Conservation (phyloP, 805 yeast species). For the Hanseniaspora pseudoguilliermondii region DNA sequence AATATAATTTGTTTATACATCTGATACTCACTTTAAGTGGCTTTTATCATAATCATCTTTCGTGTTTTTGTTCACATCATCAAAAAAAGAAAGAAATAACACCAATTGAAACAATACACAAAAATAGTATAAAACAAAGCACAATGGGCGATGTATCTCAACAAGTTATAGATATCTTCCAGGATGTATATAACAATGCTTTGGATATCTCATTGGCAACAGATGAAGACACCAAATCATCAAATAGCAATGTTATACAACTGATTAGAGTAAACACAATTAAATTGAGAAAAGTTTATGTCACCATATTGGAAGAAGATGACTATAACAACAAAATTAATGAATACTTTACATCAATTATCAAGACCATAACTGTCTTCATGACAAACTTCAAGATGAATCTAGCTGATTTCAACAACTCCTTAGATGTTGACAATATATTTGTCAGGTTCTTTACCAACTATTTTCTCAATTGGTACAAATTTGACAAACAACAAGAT, state of each 20-base stretch:
- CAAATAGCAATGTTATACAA: slow-evolving; percentile 9
- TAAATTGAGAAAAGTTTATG: slow-evolving; percentile 9
- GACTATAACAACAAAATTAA: background rate
- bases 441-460: slow-evolving; percentile 10
- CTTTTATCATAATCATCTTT: no score
- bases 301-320: background rate
- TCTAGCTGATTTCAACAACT: slow-evolving; percentile 1
- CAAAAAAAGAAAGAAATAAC: background rate
- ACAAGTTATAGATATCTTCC: background rate
- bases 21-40: no score
- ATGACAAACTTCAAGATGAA: slow-evolving; percentile 2
- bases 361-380: background rate
- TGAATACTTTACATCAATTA: background rate
- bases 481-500: background rate
- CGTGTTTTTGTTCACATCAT: no score
- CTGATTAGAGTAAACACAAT: slow-evolving; percentile 10
- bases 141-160: background rate
- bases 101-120: background rate
- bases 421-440: slow-evolving; percentile 7
- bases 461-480: slow-evolving; percentile 10
- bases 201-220: background rate
- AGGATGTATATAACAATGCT: slow-evolving; percentile 5
- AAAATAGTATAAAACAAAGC: background rate
- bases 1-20: no score
- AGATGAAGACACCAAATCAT: background rate